Conservation (phyloP, 192 early-diverging fungal species). For the Gaertneriomyces semiglobifer region DNA sequence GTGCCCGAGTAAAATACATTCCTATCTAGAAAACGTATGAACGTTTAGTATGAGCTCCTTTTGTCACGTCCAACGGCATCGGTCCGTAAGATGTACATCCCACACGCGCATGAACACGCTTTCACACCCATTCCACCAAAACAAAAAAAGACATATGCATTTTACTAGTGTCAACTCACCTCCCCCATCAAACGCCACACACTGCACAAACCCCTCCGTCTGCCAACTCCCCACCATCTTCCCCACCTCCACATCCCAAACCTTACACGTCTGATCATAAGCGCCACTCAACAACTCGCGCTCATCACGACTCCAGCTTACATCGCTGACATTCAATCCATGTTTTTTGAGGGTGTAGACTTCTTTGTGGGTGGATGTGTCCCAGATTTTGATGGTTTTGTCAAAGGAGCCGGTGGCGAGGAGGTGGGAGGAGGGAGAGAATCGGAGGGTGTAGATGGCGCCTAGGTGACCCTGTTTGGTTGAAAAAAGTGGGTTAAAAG, state of each 20-base stretch:
- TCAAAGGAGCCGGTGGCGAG: conserved; percentile 93
- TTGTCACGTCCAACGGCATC: too few relatives aligned
- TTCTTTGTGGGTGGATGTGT: conserved; percentile 67
- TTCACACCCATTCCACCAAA: conserved; percentile 4
- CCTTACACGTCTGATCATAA: conserved; percentile 78
- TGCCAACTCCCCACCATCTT: conserved; percentile 62
- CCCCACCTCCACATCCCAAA: conserved; percentile 71
- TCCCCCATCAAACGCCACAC: conserved; percentile 68
- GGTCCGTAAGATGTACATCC: too few relatives aligned
- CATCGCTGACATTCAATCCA: conserved; percentile 71
- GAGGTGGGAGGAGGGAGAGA: conserved; percentile 75
- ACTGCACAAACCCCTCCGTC: conserved; percentile 81
- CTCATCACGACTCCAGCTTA: conserved; percentile 73
- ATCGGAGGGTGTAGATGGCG: conserved; percentile 86
- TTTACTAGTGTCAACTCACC: conserved; percentile 43
- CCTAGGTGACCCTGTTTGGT: conserved; percentile 72
- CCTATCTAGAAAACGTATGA: conserved; percentile 50
- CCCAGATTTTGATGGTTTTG: conserved; percentile 90
- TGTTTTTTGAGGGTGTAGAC: conserved; percentile 71
- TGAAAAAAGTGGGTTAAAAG: too few relatives aligned
- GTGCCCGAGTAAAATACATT: conserved; percentile 76
- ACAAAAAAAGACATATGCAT: conserved; percentile 19
- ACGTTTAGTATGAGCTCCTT: background rate
- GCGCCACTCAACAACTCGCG: conserved; percentile 64
- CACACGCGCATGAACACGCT: background rate